These are phyloP conservation scores for Micractinium conductrix DNA, from an alignment of 139 green algal genomes.

Conservation along the genomic window DNA sequence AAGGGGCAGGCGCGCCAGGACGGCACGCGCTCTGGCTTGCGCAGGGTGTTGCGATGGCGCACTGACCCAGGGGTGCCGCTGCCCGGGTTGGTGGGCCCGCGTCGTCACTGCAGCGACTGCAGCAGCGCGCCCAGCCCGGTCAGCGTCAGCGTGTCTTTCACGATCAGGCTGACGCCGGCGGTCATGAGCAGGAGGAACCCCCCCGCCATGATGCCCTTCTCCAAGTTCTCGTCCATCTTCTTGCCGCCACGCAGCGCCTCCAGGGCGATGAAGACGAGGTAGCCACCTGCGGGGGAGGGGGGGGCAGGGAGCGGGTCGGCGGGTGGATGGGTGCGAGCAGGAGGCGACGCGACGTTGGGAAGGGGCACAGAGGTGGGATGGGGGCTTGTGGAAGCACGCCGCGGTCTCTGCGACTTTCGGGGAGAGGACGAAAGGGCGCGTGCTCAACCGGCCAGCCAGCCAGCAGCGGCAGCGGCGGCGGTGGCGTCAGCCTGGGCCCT, in stretches of 20 bases:
- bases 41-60: too few relatives aligned
- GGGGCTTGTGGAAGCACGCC: not conserved
- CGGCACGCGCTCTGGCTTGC: too few relatives aligned
- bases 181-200: constrained; percentile 90
- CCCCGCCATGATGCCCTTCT: constrained; percentile 86
- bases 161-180: constrained; percentile 81
- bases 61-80: too few relatives aligned
- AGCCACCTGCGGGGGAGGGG: constrained; percentile 74
- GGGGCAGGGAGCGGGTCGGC: not conserved
- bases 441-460: too few relatives aligned
- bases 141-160: constrained; percentile 81
- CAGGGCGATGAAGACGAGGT: constrained; percentile 86
- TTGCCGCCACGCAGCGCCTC: constrained; percentile 88
- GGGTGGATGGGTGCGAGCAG: not conserved
- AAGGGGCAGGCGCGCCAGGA: too few relatives aligned
- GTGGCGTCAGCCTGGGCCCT: too few relatives aligned
- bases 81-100: too few relatives aligned
- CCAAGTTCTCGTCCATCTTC: constrained; percentile 83
- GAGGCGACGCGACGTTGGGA: not conserved
- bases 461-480: too few relatives aligned
- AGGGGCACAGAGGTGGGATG: too few relatives aligned
- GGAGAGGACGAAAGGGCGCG: too few relatives aligned
- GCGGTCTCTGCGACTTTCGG: too few relatives aligned
- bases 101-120: too few relatives aligned
- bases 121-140: not conserved